Conservation (phyloP, 2,329 filamentous ascomycete genomes). For the Nectriaceae sp. region DNA sequence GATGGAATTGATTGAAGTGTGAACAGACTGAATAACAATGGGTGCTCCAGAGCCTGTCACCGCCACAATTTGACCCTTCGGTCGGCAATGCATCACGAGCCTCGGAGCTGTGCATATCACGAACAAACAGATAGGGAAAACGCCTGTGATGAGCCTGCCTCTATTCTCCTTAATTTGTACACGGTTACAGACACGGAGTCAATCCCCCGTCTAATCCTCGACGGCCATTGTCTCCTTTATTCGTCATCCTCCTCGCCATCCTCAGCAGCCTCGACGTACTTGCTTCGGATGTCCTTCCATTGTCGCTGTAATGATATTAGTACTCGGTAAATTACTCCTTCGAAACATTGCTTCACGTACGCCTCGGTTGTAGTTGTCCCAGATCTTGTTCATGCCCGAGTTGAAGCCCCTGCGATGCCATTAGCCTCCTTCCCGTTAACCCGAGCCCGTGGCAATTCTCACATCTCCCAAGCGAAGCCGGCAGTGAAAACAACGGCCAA, state of each 20-base stretch:
- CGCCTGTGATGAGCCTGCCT: slow-evolving; percentile 25
- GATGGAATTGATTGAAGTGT: neutral
- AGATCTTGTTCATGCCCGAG: slow-evolving; percentile 77
- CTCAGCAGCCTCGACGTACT: slow-evolving; percentile 74
- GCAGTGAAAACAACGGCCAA: slow-evolving; percentile 81
- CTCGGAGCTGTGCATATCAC: neutral
- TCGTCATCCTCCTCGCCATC: slow-evolving; percentile 51
- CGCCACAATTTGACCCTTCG: neutral
- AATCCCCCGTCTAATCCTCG: slow-evolving; percentile 20
- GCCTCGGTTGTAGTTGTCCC: slow-evolving; percentile 89
- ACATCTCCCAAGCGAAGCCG: slow-evolving; percentile 95
- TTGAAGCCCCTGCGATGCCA: slow-evolving; percentile 72
- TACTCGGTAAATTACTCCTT: slow-evolving; percentile 7
- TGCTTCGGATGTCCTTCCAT: slow-evolving; percentile 99
- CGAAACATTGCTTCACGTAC: slow-evolving; percentile 58
- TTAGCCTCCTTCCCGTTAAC: slow-evolving; percentile 33
- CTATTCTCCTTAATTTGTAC: slow-evolving; percentile 36
- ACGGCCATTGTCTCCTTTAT: slow-evolving; percentile 17
- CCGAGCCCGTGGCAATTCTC: slow-evolving; percentile 42
- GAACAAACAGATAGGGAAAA: slow-evolving; percentile 14
- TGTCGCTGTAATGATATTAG: slow-evolving; percentile 67
- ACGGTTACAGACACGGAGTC: slow-evolving; percentile 33
- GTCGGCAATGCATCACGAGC: slow-evolving; percentile 9
- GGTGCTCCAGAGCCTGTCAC: neutral
- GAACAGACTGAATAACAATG: neutral